A percentile compares a stretch with the other conserved stretches of the same genome.
These are phyloP conservation scores for Ilex paraguariensis DNA, from an alignment of 305 asterid species.

Conservation along the genomic window DNA sequence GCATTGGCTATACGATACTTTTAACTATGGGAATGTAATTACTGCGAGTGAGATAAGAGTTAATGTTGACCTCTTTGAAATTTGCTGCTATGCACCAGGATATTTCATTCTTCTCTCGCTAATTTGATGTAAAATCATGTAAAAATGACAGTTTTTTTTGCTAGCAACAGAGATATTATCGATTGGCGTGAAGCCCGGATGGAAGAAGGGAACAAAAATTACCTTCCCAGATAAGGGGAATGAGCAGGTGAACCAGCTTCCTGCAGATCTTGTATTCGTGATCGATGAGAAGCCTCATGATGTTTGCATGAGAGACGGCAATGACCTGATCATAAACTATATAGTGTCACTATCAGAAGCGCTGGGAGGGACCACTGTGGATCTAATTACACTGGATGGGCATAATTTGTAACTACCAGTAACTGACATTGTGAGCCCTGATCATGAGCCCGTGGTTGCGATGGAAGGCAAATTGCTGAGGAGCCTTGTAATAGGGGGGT, in stretches of 20 bases:
- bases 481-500: constrained; percentile 54
- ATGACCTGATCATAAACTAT: constrained; percentile 48
- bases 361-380: constrained; percentile 52
- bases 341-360: constrained; percentile 64
- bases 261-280: constrained; percentile 83
- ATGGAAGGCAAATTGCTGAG: constrained; percentile 76
- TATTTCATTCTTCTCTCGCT: not conserved
- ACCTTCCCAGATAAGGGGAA: constrained; percentile 92
- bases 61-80: too few species aligned
- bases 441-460: constrained; percentile 59
- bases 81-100: too few species aligned
- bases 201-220: constrained; percentile 92
- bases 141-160: constrained; percentile 32
- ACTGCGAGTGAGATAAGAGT: too few species aligned
- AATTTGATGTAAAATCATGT: too few species aligned
- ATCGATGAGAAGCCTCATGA: constrained; percentile 85
- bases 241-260: constrained; percentile 70
- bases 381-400: constrained; percentile 44
- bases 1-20: too few species aligned
- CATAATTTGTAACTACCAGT: constrained; percentile 57
- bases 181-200: constrained; percentile 84
- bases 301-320: constrained; percentile 59
- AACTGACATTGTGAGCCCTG: constrained; percentile 53
- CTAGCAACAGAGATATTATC: constrained; percentile 60
- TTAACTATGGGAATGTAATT: too few species aligned